Evolutionary conservation across 148 eudicot genomes (phyloP).

Genomic region (Vaccinium darrowii): DNA sequence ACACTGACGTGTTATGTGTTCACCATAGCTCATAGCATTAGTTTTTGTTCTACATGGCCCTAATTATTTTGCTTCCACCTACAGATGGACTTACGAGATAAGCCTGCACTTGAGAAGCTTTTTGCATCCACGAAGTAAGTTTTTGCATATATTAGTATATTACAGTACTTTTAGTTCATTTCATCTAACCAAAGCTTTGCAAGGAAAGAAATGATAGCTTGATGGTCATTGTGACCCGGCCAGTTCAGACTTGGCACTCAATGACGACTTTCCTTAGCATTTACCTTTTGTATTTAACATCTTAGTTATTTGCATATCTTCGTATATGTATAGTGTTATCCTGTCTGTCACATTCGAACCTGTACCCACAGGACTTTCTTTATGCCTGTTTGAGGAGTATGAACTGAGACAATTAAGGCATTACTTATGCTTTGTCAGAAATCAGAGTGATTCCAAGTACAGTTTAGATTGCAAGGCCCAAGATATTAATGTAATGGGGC

Average conservation of each 20-base stretch:
- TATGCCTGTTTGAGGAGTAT: not conserved
- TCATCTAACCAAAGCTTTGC: not conserved
- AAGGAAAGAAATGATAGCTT: not conserved
- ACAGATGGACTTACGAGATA: conserved; percentile 88
- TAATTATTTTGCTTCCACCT: conserved; percentile 20
- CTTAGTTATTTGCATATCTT: not conserved
- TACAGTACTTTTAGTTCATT: not conserved
- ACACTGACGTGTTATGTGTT: not conserved
- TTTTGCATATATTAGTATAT: not conserved
- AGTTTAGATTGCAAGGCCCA: conserved; percentile 4
- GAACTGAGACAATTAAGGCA: not conserved
- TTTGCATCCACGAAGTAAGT: conserved; percentile 81
- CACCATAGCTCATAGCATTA: not conserved
- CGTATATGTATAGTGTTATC: no score
- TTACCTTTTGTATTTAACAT: not conserved
- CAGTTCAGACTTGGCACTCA: not conserved
- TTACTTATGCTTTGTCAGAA: not conserved
- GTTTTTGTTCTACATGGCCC: not conserved
- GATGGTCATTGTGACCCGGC: not conserved
- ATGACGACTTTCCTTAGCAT: not conserved
- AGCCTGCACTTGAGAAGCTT: conserved; percentile 69
- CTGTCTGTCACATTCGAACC: conserved; percentile 5
- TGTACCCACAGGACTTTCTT: not conserved
- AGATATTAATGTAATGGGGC: not conserved
- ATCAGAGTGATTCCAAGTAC: not conserved